These are phyloP conservation scores for Rosa hybrid DNA, from an alignment of 331 rosid species.

Conservation along the genomic window DNA sequence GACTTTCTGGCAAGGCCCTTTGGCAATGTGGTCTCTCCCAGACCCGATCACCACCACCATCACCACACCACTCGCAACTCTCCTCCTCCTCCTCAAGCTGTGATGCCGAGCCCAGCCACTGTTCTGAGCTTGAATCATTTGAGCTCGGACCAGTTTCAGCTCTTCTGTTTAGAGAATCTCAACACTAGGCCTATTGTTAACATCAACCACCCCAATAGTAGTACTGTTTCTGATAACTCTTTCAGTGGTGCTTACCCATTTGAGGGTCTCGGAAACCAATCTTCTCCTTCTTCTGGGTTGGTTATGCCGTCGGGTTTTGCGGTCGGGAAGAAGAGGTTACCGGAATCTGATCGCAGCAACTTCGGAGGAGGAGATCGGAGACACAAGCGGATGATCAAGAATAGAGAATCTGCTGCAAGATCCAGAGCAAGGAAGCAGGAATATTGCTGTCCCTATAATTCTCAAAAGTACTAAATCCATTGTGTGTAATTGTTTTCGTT, in stretches of 20 bases:
- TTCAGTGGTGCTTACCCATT: slow-evolving; percentile 27
- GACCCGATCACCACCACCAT: slow-evolving; percentile 15
- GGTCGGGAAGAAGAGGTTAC: slow-evolving; percentile 20
- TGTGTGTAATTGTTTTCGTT: background rate
- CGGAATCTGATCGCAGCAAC: slow-evolving; percentile 30
- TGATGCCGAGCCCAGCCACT: slow-evolving; percentile 34
- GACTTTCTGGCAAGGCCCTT: slow-evolving; percentile 66
- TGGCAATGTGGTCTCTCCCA: slow-evolving; percentile 30
- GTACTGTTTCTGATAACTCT: slow-evolving; percentile 3
- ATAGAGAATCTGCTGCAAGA: slow-evolving; percentile 92
- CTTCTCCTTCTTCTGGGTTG: slow-evolving; percentile 22
- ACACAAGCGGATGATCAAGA: slow-evolving; percentile 86
- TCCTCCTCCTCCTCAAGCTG: slow-evolving; percentile 19
- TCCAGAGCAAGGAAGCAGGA: slow-evolving; percentile 94
- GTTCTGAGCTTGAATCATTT: slow-evolving; percentile 48
- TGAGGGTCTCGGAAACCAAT: slow-evolving; percentile 24
- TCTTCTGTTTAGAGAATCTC: slow-evolving; percentile 16
- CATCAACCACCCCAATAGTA: background rate
- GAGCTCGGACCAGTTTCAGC: slow-evolving; percentile 34
- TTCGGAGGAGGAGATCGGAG: slow-evolving; percentile 41
- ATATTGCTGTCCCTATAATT: background rate
- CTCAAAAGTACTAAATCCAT: background rate
- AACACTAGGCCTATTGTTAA: background rate
- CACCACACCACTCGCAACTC: slow-evolving; percentile 12
- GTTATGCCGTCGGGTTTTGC: slow-evolving; percentile 32